Percentiles rank a stretch among this genome's conserved stretches.
Evolutionary conservation across 2,329 filamentous ascomycete species (phyloP).

Genomic region (Pestalotiopsis sp.): DNA sequence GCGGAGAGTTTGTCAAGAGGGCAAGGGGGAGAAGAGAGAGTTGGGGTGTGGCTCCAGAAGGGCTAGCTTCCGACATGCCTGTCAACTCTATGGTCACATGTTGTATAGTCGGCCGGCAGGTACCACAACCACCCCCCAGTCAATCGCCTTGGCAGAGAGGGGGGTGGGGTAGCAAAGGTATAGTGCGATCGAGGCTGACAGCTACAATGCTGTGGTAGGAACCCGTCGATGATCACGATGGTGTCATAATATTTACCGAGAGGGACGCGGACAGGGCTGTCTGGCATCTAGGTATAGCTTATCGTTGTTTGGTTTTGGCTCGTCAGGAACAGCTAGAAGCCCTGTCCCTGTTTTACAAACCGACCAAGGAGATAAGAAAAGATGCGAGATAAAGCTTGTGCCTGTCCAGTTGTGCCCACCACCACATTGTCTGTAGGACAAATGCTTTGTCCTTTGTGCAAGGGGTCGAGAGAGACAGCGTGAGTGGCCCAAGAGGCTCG

Average conservation of each 20-base stretch:
- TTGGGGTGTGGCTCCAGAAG: background rate
- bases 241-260: slow-evolving; percentile 7
- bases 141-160: background rate
- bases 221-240: slow-evolving; percentile 5
- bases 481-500: background rate
- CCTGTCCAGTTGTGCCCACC: background rate
- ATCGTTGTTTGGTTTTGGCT: background rate
- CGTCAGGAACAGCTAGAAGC: background rate
- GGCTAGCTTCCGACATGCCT: slow-evolving; percentile 1
- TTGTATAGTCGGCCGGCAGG: background rate
- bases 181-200: background rate
- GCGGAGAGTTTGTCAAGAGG: background rate
- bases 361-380: background rate
- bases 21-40: background rate
- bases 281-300: background rate
- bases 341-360: background rate
- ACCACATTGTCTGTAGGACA: background rate
- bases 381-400: slow-evolving; percentile 1
- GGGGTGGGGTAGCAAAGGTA: background rate
- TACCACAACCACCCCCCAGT: background rate
- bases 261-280: background rate
- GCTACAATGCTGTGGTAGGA: background rate
- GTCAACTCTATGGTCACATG: slow-evolving; percentile 12
- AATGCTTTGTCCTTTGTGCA: slow-evolving; percentile 7
- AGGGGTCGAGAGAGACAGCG: background rate